Conservation (phyloP, 2,329 filamentous ascomycete species). For the Pseudophaeomoniella oleicola region DNA sequence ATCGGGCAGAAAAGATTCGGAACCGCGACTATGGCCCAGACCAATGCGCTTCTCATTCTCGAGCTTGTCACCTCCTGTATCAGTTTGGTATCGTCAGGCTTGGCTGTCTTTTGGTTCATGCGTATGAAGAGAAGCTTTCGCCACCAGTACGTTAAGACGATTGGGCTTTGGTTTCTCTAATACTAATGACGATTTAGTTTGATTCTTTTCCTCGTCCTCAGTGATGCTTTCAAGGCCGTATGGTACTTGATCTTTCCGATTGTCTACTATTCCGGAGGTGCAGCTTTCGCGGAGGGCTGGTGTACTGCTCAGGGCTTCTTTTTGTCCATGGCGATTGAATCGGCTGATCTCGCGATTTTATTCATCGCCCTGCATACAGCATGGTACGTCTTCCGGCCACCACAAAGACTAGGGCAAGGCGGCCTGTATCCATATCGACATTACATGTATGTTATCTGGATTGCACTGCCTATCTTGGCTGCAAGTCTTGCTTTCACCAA, state of each 20-base stretch:
- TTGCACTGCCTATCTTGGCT: conserved; percentile 44
- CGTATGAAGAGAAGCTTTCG: conserved; percentile 61
- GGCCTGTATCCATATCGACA: conserved; percentile 56
- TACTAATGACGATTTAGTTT: conserved; percentile 33
- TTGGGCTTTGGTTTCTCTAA: conserved; percentile 2
- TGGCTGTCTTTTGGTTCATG: conserved; percentile 57
- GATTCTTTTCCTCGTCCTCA: conserved; percentile 58
- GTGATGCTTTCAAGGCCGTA: conserved; percentile 55
- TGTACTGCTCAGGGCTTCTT: conserved; percentile 59
- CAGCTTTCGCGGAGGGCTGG: conserved; percentile 38
- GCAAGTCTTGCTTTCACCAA: conserved; percentile 51
- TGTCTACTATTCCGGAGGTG: conserved; percentile 39
- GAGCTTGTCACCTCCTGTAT: conserved; percentile 30
- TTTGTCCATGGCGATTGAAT: conserved; percentile 50
- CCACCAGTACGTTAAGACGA: conserved; percentile 45
- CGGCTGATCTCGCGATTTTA: conserved; percentile 52
- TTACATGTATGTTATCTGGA: conserved; percentile 42
- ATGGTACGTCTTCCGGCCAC: conserved; percentile 53
- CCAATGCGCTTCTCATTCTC: conserved; percentile 22
- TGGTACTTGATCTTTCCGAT: conserved; percentile 55
- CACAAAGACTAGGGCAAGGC: conserved; percentile 31
- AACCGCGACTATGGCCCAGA: conserved; percentile 9
- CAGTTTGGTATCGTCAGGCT: conserved; percentile 41
- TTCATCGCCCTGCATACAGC: conserved; percentile 61
- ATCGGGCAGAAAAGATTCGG: conserved; percentile 1